Base-by-base conservation (phyloP, 768 basidiomycete genomes). In the Austroboletus eburneus region DNA sequence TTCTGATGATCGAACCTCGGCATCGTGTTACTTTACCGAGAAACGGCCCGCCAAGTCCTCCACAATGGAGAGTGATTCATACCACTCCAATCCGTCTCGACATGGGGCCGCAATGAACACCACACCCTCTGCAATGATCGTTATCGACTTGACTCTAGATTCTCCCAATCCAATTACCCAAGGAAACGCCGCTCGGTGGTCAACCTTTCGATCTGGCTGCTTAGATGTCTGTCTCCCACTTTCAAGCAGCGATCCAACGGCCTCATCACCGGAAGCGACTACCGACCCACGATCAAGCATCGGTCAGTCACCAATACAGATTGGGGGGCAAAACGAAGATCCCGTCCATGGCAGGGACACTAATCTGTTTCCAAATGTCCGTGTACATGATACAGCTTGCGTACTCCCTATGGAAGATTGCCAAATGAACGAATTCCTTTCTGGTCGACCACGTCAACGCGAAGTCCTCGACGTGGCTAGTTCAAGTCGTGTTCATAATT, bases 131-230 rank as follows among this genome's bases (percentile, higher is more conserved):
- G 13, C 36, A 13, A 48, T 43, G 30, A 39, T 29, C 2, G 37
- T 50, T 36, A 45, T 55, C 17, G 57, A 54, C 25, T 40, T 49
- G 37, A 48, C 51, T 8, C 12, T 45, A 20, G 46, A 43, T 17
- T 17, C 30, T 7, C 41, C 45, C 22, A 22, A 35, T 43, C 37
- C 45, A 9, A 21, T 16, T 5, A 25, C 10, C 4, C 35, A 42
- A 41, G 29, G n/a, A 10, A n/a, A n/a, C 27, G 20, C 39, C 34
- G n/a, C 21, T 48, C 51, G 59, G 25, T 57, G 57, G 61, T 49
- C 30, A 25, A 22, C 52, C 18, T 67, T 66, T 46, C 61, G 56
- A 20, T 67, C 65, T 7, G 65, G 65, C 16, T 17, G 24, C 24
- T 23, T 63, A 33, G 45, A 44, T 18, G 32, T 68, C 27, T 41